A percentile compares a stretch with the other conserved stretches of the same genome.
Conservation (phyloP, 371 early-diverging fungal genomes). For the Syncephalastrum monosporum region DNA sequence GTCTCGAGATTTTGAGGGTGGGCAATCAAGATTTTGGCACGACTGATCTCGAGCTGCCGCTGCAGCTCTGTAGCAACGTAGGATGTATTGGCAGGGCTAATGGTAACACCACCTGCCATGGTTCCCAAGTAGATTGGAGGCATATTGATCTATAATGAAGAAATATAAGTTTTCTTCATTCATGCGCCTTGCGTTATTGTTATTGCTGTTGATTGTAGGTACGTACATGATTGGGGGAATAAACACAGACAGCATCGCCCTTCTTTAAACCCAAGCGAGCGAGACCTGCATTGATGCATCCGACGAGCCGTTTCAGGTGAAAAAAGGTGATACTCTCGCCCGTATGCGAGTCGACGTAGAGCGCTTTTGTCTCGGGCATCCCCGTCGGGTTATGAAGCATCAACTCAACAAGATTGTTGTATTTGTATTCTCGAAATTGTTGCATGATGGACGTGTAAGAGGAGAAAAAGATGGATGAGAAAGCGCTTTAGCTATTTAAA, state of each 20-base stretch:
- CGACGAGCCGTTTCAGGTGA: slow-evolving; percentile 2
- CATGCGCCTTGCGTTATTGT: no score
- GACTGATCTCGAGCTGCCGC: slow-evolving; percentile 63
- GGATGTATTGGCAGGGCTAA: slow-evolving; percentile 66
- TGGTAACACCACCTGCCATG: slow-evolving; percentile 29
- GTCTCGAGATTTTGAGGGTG: slow-evolving; percentile 35
- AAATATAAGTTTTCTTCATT: no score
- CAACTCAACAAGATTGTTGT: slow-evolving; percentile 11
- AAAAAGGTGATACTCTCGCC: slow-evolving; percentile 15
- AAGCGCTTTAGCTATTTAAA: no score
- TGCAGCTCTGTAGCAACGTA: slow-evolving; percentile 70
- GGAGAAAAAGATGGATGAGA: no score
- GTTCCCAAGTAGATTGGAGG: slow-evolving; percentile 17
- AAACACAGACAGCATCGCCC: slow-evolving; percentile 17
- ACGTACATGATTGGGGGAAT: slow-evolving; percentile 19
- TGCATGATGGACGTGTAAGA: no score
- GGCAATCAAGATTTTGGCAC: slow-evolving; percentile 52
- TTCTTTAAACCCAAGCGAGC: slow-evolving; percentile 13
- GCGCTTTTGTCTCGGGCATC: slow-evolving; percentile 7
- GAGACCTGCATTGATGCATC: slow-evolving; percentile 13
- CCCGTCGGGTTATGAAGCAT: slow-evolving; percentile 7
- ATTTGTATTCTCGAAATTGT: neutral
- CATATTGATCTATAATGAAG: slow-evolving; percentile 23
- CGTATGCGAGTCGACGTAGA: slow-evolving; percentile 14
- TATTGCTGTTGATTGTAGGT: no score